These are phyloP conservation scores for Nepenthes gracilis DNA, from an alignment of 148 eudicot species.

Conservation along the genomic window DNA sequence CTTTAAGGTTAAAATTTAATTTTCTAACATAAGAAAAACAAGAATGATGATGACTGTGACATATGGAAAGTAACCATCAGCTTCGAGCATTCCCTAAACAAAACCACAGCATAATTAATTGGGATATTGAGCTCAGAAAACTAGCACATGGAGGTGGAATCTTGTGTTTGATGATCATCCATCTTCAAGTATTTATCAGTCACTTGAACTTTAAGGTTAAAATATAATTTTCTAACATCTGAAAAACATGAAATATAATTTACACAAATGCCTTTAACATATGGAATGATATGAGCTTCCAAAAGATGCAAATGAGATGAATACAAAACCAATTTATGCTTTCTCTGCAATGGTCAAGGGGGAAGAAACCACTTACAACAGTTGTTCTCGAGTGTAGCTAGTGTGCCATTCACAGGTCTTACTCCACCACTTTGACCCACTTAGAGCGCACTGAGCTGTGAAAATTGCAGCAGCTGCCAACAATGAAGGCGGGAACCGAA, in stretches of 20 bases:
- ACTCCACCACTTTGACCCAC: conserved; percentile 45
- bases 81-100: conserved; percentile 64
- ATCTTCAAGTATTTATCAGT: neutral
- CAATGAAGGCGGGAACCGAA: conserved; percentile 58
- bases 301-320: no score
- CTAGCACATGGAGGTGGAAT: neutral
- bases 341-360: no score
- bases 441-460: conserved; percentile 51
- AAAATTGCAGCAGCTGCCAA: conserved; percentile 76
- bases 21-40: neutral
- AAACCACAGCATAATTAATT: neutral
- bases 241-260: neutral
- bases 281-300: conserved; percentile 22
- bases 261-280: no score
- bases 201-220: neutral
- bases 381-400: conserved; percentile 43
- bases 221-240: neutral
- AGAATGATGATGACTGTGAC: no score
- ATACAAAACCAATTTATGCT: no score
- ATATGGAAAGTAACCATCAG: conserved; percentile 64
- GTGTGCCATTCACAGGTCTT: conserved; percentile 62
- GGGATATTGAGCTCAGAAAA: no score
- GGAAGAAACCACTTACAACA: conserved; percentile 33
- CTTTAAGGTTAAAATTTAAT: neutral
- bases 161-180: neutral